Base-by-base conservation (phyloP, 202 grass and related monocot genomes). In the Saccharum hybrid region DNA sequence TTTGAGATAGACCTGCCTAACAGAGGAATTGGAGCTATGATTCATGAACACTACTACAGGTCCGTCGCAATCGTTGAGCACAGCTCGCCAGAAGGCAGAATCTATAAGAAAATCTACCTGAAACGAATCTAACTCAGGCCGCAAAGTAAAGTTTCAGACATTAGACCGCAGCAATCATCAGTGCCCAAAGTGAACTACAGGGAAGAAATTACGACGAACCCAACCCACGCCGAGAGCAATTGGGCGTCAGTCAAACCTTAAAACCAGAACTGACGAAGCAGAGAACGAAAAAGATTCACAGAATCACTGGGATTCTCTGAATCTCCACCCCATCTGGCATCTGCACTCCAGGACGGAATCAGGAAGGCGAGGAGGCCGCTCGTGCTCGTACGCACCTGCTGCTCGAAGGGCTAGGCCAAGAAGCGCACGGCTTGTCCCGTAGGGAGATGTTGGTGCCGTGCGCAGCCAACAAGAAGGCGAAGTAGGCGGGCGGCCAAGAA, bases 311-410 rank as follows among this genome's bases (percentile, higher is more conserved):
- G 56, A 23, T 60, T 60, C 56, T 60, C 19, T 19, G 10, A 41
- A 14, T 61, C 69, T 28, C 26, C 48, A n/a, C 45, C 34, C 5
- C 34, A 12, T 18, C 37, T 16, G 15, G 68, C 19, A 11, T 68
- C 46, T 14, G 12, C 45, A 46, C 3, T 11, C 26, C 23, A 38
- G 15, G 19, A 40, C 5, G 8, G 77, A 81, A 75, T 14, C 46
- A 60, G 8, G 62, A 37, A 48, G 31, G 14, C 16, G 7, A 26
- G 16, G 49, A 38, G 4, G 64, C 4, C 12, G 49, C 52, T 68
- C 72, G 28, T 71, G n/a, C n/a, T n/a, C n/a, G n/a, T n/a, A 87
- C 79, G 19, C 52, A 82, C 85, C 85, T 82, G 63, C 78, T 52
- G 43, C 18, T 21, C 15, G 54, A 61, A 11, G 22, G 19, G 21